Conservation (phyloP, 1,284 basidiomycete species). For the Meira nashicola region DNA sequence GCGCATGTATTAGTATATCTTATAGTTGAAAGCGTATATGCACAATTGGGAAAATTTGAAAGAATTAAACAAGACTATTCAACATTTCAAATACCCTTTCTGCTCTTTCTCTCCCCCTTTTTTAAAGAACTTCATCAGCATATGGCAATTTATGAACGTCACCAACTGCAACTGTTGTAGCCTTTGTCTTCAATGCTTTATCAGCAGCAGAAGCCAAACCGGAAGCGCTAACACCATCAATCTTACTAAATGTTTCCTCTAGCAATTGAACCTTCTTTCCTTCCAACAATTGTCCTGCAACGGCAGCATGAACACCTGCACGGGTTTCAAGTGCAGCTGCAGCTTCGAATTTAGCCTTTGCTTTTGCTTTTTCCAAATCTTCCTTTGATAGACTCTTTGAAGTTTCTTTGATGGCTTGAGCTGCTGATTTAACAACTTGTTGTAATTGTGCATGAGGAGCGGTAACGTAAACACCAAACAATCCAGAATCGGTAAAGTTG, state of each 20-base stretch:
- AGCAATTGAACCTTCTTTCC: conserved; percentile 23
- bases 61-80: too few relatives aligned
- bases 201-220: conserved; percentile 31
- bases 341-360: conserved; percentile 48
- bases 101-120: not conserved
- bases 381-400: conserved; percentile 31
- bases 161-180: conserved; percentile 48
- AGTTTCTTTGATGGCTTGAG: conserved; percentile 40
- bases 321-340: conserved; percentile 40
- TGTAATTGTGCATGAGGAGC: conserved; percentile 34
- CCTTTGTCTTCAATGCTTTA: conserved; percentile 48
- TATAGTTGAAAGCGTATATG: too few relatives aligned
- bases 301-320: conserved; percentile 30
- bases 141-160: conserved; percentile 48
- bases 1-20: too few relatives aligned
- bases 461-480: conserved; percentile 46
- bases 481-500: conserved; percentile 40
- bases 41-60: too few relatives aligned
- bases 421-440: conserved; percentile 22
- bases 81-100: too few relatives aligned
- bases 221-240: conserved; percentile 38
- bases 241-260: conserved; percentile 28
- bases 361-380: conserved; percentile 40
- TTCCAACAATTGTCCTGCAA: conserved; percentile 39
- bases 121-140: conserved; percentile 47